Evolutionary conservation across 2,329 filamentous ascomycete genomes (phyloP).

Genomic region (Curvularia spicifera): DNA sequence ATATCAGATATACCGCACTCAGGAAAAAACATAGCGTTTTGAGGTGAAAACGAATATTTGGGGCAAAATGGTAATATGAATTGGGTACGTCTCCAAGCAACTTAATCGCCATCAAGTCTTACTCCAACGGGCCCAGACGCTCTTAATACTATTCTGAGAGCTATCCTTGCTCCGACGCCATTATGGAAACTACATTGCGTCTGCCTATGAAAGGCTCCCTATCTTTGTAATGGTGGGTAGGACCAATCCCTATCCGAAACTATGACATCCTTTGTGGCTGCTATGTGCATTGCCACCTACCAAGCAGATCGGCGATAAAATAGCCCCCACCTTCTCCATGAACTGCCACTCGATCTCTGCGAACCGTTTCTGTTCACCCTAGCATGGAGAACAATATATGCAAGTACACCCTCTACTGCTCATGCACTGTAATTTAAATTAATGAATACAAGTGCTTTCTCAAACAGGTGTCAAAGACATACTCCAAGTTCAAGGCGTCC

Average conservation of each 20-base stretch:
- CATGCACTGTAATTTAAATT: neutral
- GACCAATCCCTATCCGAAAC: neutral
- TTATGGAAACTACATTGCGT: neutral
- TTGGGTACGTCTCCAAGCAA: neutral
- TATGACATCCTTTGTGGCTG: neutral
- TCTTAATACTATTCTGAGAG: neutral
- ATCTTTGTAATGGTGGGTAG: neutral
- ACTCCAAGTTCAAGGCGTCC: neutral
- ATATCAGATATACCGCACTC: neutral
- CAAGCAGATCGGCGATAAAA: neutral
- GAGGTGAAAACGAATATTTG: neutral
- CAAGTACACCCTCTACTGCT: neutral
- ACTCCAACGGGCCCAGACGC: neutral
- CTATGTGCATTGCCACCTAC: neutral
- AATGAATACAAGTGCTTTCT: neutral
- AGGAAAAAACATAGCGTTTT: neutral
- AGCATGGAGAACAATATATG: neutral
- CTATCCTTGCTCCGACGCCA: neutral
- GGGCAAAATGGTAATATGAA: neutral
- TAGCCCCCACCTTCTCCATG: neutral
- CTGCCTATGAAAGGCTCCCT: neutral
- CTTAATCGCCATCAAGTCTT: slow-evolving; percentile 1
- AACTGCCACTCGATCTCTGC: neutral
- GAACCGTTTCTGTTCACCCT: neutral
- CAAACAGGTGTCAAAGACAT: neutral